phyloP scores from a whole-genome alignment of 192 early-diverging fungal species.

The Chytriomyces hyalinus region DNA sequence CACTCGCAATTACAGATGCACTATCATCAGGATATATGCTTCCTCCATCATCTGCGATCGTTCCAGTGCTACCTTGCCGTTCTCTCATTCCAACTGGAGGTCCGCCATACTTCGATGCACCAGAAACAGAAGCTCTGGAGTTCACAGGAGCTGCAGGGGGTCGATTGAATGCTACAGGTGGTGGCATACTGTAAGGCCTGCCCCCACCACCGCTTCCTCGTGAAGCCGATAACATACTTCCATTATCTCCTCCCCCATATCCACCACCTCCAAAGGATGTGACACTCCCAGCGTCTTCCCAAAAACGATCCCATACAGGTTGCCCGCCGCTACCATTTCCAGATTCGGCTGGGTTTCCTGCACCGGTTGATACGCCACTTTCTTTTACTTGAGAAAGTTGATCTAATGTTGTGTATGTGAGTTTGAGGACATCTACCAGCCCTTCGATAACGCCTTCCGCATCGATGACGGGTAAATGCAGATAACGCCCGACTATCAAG shows the following conservation, averaged over 20 bases:
- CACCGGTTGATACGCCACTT: neutral
- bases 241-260: neutral
- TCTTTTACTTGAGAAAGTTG: slow-evolving; percentile 24
- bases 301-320: slow-evolving; percentile 55
- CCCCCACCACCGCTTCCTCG: neutral
- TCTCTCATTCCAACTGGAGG: neutral
- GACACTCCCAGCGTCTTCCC: slow-evolving; percentile 38
- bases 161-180: no score
- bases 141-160: neutral
- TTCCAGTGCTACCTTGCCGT: neutral
- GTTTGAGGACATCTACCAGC: slow-evolving; percentile 59
- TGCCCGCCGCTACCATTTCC: slow-evolving; percentile 11
- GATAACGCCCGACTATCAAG: slow-evolving; percentile 45
- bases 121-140: neutral
- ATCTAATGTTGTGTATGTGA: slow-evolving; percentile 50
- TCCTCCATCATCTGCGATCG: neutral
- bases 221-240: neutral
- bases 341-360: neutral
- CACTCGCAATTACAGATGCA: slow-evolving; percentile 9
- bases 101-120: neutral
- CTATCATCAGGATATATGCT: slow-evolving; percentile 23
- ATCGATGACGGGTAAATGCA: slow-evolving; percentile 59
- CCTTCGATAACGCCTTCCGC: slow-evolving; percentile 45
- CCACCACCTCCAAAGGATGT: neutral
- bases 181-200: no score